Evolutionary conservation across 768 basidiomycete species (phyloP).

Genomic region (Rhodosporidiobolus sp.): DNA sequence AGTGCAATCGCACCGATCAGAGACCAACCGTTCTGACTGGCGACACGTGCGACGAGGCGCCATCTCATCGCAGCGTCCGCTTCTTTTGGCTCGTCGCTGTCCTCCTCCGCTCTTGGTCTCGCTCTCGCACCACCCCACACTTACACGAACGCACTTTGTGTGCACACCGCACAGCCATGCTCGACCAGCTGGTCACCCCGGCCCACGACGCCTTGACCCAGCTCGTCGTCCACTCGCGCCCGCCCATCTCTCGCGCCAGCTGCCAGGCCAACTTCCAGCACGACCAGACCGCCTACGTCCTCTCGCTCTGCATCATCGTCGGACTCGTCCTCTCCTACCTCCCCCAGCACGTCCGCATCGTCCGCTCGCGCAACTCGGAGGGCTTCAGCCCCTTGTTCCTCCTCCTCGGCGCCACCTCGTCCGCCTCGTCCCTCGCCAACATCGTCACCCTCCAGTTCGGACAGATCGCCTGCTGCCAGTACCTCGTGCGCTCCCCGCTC

Average conservation of each 20-base stretch:
- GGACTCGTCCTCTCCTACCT: conserved; percentile 55
- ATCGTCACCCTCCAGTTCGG: conserved; percentile 83
- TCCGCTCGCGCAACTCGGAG: conserved; percentile 70
- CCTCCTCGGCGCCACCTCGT: conserved; percentile 62
- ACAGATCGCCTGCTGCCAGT: conserved; percentile 72
- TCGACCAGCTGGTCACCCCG: not conserved
- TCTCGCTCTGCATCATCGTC: conserved; percentile 63
- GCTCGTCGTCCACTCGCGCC: conserved; percentile 11
- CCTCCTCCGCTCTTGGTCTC: conserved; percentile 10
- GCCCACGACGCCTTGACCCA: not conserved
- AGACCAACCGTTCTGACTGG: too few relatives aligned
- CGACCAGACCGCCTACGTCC: conserved; percentile 66
- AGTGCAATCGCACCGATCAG: too few relatives aligned
- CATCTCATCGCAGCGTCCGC: too few relatives aligned
- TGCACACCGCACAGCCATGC: conserved; percentile 55
- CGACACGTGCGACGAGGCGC: too few relatives aligned
- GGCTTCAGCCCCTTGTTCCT: conserved; percentile 91
- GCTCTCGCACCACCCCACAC: not conserved
- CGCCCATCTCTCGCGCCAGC: not conserved
- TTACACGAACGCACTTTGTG: too few relatives aligned
- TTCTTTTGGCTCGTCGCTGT: not conserved
- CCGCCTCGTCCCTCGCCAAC: conserved; percentile 47
- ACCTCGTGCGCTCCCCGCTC: conserved; percentile 58
- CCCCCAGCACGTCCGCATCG: conserved; percentile 56
- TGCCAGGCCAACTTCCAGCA: conserved; percentile 52